Conservation (phyloP, 345 rosid genomes). For the Gossypium anomalum region DNA sequence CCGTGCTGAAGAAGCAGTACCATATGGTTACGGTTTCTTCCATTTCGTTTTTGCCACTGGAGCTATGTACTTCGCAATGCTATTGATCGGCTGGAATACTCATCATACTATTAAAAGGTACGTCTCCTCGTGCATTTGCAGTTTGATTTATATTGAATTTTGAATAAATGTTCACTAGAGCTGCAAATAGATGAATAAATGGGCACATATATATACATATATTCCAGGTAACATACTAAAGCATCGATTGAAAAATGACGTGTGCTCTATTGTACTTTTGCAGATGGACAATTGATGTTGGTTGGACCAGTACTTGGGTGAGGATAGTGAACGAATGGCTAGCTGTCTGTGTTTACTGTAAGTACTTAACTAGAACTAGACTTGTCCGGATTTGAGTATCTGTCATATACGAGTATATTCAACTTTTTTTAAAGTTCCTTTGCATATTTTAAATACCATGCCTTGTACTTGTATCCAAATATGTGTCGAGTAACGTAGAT, state of each 20-base stretch:
- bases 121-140: constrained; percentile 6
- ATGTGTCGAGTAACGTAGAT: neutral
- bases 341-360: constrained; percentile 85
- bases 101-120: constrained; percentile 82
- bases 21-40: constrained; percentile 95
- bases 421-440: neutral
- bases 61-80: constrained; percentile 95
- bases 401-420: neutral
- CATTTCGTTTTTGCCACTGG: constrained; percentile 97
- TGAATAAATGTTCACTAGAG: neutral
- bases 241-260: neutral
- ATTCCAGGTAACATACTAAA: neutral
- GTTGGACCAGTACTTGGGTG: constrained; percentile 99
- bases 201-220: no score
- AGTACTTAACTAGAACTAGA: constrained; percentile 23
- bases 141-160: neutral
- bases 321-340: constrained; percentile 90
- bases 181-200: neutral
- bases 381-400: neutral
- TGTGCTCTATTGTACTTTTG: constrained; percentile 3
- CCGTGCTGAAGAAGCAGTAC: constrained; percentile 56
- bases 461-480: neutral
- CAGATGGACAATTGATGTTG: constrained; percentile 98
- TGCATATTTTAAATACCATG: no score
- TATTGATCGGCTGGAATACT: constrained; percentile 88